Evolutionary conservation across 1,139 yeast genomes (phyloP), one percentile per base, ranked within the genome.

Genomic region (Schwanniomyces etchellsii): DNA sequence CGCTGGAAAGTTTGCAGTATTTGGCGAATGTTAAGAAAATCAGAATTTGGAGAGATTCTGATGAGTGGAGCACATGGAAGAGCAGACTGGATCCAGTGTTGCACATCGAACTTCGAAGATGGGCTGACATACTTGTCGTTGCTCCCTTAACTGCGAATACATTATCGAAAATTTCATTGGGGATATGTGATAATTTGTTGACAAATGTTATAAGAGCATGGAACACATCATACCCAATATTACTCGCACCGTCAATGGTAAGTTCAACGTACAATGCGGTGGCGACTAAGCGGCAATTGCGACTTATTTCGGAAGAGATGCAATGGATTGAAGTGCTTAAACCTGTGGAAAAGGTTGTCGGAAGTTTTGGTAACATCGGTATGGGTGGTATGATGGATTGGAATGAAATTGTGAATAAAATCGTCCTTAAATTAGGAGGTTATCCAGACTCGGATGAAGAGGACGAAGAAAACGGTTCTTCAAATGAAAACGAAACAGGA

Each of bases 141-240:
- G 94, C 95, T 22, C 96, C 96, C 3, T 61, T 88, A 39, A 81
- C 95, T 10, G 96, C 96, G 5, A 88, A 89, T 53, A 82, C 96
- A 0, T 63, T 89, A 33, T 81, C 95, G n/a, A 89, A 89, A 50
- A 77, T 88, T 29, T 82, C 96, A 0, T 63, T 86, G 38, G 96
- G 97, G 3, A 68, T 89, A 34, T 88, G 96, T 55, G 95, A 89
- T 54, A 88, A 88, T 53, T 61, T 89, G 39, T 63, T 89, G 35
- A 88, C 96, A 2, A 84, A 83, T 47, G 95, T 88, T 10, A 72
- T 88, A 13, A 68, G 96, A 39, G 95, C 95, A 2, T 89, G 97
- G 96, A 84, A 88, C 49, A 76, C 91, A 0, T 80, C 83, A 31
- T 84, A 80, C 44, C 96, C 97, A 0, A 77, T 89, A 5, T 60